Evolutionary conservation across 176 grass and related monocot genomes (phyloP), one percentile per base, ranked within the genome.

Genomic region (Typha latifolia): DNA sequence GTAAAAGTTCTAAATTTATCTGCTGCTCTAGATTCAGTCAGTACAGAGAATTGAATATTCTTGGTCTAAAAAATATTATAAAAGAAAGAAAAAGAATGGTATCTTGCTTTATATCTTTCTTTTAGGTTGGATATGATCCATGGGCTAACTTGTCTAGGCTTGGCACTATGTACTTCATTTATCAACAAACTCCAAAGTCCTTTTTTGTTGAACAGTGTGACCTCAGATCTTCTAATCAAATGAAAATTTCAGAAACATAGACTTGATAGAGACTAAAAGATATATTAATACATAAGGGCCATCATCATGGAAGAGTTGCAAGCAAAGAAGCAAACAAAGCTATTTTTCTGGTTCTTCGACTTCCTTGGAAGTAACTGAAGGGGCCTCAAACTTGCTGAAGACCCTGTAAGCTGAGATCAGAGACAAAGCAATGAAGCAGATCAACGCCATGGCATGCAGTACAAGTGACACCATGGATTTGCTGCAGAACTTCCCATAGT

Each of bases 401-500:
- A 87, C 76, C 67, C 83, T 66, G 64, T 74, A 90, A 34, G 73
- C 83, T 10, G 94, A 99, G 76, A 85, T 61, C 69, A 93, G 78
- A 14, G 94, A 66, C 34, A 99, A 78, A 14, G 72, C 78, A 16
- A 85, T 69, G 89, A 93, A 93, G 81, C 89, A 92, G 9, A 86
- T 51, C 9, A 93, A 73, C 19, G 86, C 94, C 27, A 74, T 70
- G 63, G 73, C 72, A 74, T 99, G 89, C 51, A 99, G 76, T 12
- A 61, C 83, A 16, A 90, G 69, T n/a, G 94, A 87, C 29, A 81
- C 47, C 49, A 81, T 99, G 52, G 74, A 78, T 70, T 55, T 90
- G 21, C 70, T 70, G 83, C 89, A 99, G 81, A 99, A 99, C 4
- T 13, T 51, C 5, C 94, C 86, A 75, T 82, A 99, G 87, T 93